phyloP scores from a whole-genome alignment of 106 monocot species.

The Alisma plantagoaquatica region DNA sequence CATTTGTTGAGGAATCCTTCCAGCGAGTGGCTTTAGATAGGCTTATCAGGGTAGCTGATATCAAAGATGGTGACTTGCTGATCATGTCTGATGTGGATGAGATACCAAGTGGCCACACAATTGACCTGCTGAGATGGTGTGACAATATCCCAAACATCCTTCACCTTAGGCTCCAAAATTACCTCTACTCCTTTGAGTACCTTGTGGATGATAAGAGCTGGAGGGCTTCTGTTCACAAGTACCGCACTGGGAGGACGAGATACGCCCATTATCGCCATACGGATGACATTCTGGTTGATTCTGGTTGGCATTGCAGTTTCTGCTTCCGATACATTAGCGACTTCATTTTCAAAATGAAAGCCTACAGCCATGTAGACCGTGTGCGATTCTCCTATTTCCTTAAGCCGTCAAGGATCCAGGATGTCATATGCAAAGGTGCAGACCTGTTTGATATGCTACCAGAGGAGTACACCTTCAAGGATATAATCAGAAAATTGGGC shows the following conservation, averaged over 20 bases:
- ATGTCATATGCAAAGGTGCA: conserved; percentile 58
- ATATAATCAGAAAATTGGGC: conserved; percentile 9
- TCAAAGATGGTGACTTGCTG: conserved; percentile 58
- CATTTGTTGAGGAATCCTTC: conserved; percentile 75
- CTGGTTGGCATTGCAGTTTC: conserved; percentile 91
- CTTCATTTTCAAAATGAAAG: conserved; percentile 76
- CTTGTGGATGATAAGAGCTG: conserved; percentile 57
- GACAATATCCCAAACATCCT: conserved; percentile 47
- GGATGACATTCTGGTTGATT: conserved; percentile 45
- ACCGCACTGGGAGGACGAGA: conserved; percentile 45
- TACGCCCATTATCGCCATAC: conserved; percentile 73
- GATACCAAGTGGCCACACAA: conserved; percentile 78
- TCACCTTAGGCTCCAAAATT: conserved; percentile 58
- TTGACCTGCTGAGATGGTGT: conserved; percentile 69
- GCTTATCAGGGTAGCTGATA: conserved; percentile 52
- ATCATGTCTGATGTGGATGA: conserved; percentile 93
- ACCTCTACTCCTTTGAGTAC: conserved; percentile 74
- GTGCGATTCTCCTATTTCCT: conserved; percentile 30
- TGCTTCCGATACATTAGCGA: conserved; percentile 56
- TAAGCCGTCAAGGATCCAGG: conserved; percentile 46
- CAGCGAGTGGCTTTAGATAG: conserved; percentile 76
- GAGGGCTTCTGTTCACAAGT: conserved; percentile 64
- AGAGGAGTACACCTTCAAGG: conserved; percentile 23
- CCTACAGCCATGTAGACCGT: conserved; percentile 73
- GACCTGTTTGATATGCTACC: conserved; percentile 86